phyloP scores from a whole-genome alignment of 306 rosid genomes.

The Arachis stenosperma region DNA sequence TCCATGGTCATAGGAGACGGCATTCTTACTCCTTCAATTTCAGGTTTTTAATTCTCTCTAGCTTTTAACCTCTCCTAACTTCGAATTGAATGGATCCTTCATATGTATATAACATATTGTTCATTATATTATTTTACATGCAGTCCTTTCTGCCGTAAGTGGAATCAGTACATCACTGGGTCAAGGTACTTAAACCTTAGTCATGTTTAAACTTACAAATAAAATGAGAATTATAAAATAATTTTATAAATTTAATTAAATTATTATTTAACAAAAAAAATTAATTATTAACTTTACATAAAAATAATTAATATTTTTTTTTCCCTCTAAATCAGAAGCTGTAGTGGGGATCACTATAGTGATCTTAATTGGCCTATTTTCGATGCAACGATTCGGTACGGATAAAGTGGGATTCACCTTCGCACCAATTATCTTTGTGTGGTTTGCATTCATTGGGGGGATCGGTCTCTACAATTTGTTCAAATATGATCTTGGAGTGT shows the following conservation, averaged over 20 bases:
- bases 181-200: constrained; percentile 43
- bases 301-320: too few relatives aligned
- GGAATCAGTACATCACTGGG: constrained; percentile 69
- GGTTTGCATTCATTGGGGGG: constrained; percentile 50
- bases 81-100: too few relatives aligned
- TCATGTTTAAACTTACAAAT: neutral
- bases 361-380: constrained; percentile 38
- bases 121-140: constrained; percentile 11
- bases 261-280: too few relatives aligned
- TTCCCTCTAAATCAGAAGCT: constrained; percentile 17
- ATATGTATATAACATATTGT: neutral
- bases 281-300: too few relatives aligned
- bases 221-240: too few relatives aligned
- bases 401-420: constrained; percentile 52
- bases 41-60: constrained; percentile 46
- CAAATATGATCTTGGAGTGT: constrained; percentile 48
- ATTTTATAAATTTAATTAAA: too few relatives aligned
- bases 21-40: constrained; percentile 78
- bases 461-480: constrained; percentile 52
- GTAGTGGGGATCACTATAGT: constrained; percentile 51
- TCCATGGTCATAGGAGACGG: constrained; percentile 89
- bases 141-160: constrained; percentile 80
- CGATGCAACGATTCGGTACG: constrained; percentile 50
- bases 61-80: too few relatives aligned
- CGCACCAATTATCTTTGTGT: constrained; percentile 41